Base-by-base conservation (phyloP, 805 yeast species). In the Metschnikowia henanensis region DNA sequence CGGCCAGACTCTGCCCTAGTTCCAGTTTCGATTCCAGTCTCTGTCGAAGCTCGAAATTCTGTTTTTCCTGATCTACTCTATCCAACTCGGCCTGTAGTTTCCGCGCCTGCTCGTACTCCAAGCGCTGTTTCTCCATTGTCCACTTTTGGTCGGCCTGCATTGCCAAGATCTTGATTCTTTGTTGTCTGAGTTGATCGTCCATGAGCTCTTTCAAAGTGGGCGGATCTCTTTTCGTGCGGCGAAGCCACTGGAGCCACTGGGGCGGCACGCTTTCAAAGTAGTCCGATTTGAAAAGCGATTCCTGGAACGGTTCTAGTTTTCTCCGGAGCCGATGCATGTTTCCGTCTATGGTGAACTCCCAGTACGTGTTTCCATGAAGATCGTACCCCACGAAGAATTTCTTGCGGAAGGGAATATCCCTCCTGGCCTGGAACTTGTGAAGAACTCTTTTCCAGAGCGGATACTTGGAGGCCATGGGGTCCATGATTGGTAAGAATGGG, bases 191-290 rank as follows among this genome's bases (percentile, higher is more conserved):
- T 53, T 79, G 70, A 52, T 87, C 95, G 2, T 64, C 66, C 1
- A 74, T 51, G 30, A 87, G 72, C 48, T 87, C 95, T 30, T 73
- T 68, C 17, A 87, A 54, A 0, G 81, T 70, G 0, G 96, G 96
- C 6, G 82, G 73, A 2, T 63, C 57, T 1, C 68, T 62, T 38
- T 94, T 70, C 2, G 87, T 80, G 52, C 78, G 70, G 41, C 92
- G 64, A 17, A 88, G 72, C 95, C 96, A 87, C 59, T 84, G 91
- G 30, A 77, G 68, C 95, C 96, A 87, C 55, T 81, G 88, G 13
- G 89, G 79, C 15, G 81, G 81, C 3, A 75, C 79, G 15, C 80
- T 77, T 6, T 70, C 60, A 51, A 79, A 80, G 50, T 83, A 83
- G 49, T 83, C 85, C 6, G 76, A 78, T 35, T 77, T 71, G 56